A percentile compares a stretch with the other conserved stretches of the same genome.
phyloP scores from a whole-genome alignment of 2,329 filamentous ascomycete genomes.

The Aspergillus tubingensis region DNA sequence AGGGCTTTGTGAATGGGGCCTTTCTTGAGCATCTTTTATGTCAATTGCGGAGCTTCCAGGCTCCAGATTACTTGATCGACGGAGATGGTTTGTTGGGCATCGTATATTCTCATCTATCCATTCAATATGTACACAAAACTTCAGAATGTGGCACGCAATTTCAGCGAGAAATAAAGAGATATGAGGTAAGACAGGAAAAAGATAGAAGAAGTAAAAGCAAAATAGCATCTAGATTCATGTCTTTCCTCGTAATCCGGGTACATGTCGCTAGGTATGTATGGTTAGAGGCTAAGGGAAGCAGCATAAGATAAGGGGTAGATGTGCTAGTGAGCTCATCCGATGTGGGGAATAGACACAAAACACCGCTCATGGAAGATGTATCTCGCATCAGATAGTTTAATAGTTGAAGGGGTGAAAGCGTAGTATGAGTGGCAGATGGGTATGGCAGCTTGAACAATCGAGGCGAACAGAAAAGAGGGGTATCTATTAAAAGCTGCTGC shows the following conservation, averaged over 20 bases:
- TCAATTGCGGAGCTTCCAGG: too few relatives aligned
- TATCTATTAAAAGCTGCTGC: conserved; percentile 8
- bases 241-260: neutral
- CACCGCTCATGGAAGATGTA: neutral
- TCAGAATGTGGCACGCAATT: neutral
- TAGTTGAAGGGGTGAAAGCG: neutral
- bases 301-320: too few relatives aligned
- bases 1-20: too few relatives aligned
- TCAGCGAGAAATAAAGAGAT: neutral
- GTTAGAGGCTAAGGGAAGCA: too few relatives aligned
- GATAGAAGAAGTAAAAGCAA: neutral
- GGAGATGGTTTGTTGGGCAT: neutral
- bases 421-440: neutral
- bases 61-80: too few relatives aligned
- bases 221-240: neutral
- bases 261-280: neutral
- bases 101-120: conserved; percentile 5
- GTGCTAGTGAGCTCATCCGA: too few relatives aligned
- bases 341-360: too few relatives aligned
- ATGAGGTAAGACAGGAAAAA: neutral
- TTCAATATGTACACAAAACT: conserved; percentile 12
- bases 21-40: too few relatives aligned
- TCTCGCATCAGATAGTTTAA: neutral
- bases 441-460: neutral
- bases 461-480: conserved; percentile 1